These are phyloP conservation scores for Cercospora sp. DNA, from an alignment of 2,329 filamentous ascomycete species.

Conservation along the genomic window DNA sequence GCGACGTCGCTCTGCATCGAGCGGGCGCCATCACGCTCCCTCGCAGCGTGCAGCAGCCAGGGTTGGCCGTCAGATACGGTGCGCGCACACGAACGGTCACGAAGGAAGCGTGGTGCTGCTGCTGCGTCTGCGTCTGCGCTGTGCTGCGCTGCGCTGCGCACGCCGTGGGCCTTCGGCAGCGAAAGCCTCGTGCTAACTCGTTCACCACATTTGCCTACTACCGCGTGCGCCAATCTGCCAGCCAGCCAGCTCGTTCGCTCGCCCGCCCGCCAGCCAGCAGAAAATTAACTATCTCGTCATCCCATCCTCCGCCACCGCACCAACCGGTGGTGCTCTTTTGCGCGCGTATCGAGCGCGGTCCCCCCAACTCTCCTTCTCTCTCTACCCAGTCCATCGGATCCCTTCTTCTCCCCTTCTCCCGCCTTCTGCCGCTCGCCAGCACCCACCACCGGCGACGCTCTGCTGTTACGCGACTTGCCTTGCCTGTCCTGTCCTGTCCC, in stretches of 20 bases:
- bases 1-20: not conserved
- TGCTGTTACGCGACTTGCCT: not conserved
- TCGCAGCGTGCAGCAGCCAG: not conserved
- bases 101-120: not conserved
- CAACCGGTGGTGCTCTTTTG: slow-evolving; percentile 4
- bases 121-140: not conserved
- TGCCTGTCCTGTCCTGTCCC: not conserved
- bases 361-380: not conserved
- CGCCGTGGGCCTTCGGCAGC: not conserved
- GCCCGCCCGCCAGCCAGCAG: not conserved
- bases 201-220: not conserved
- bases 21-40: not conserved
- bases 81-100: not conserved
- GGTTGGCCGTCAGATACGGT: not conserved
- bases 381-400: slow-evolving; percentile 12
- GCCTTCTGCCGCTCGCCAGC: slow-evolving; percentile 2
- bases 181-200: not conserved
- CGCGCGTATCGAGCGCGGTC: not conserved
- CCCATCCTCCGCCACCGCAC: not conserved
- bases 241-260: not conserved
- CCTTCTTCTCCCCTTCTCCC: slow-evolving; percentile 10
- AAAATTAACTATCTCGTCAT: not conserved
- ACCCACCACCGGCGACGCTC: not conserved
- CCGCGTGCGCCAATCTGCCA: not conserved
- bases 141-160: not conserved